These are phyloP conservation scores for Penicillium nordicum DNA, from an alignment of 2,329 filamentous ascomycete species.

Conservation along the genomic window DNA sequence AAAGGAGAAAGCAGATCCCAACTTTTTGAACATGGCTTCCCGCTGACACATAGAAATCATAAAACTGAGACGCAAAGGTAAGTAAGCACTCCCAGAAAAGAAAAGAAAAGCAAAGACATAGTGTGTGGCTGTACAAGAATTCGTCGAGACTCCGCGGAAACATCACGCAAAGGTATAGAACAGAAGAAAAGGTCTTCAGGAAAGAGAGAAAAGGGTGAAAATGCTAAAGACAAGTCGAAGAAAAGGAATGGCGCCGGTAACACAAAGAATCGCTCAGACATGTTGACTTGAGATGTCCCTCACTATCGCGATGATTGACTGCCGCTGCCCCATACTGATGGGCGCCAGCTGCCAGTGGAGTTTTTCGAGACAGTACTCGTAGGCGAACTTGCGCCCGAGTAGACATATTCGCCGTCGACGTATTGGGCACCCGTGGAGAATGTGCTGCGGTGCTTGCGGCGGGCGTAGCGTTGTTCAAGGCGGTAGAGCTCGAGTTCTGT, in stretches of 20 bases:
- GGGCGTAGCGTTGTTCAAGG: slow-evolving; percentile 91
- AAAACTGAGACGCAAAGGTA: not conserved
- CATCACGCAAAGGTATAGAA: slow-evolving; percentile 22
- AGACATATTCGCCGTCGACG: slow-evolving; percentile 93
- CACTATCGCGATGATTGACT: slow-evolving; percentile 27
- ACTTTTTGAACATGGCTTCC: slow-evolving; percentile 1
- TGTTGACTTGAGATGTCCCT: slow-evolving; percentile 1
- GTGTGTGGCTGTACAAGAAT: slow-evolving; percentile 7
- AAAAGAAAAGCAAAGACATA: slow-evolving; percentile 7
- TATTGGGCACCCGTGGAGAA: slow-evolving; percentile 88
- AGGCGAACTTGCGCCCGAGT: slow-evolving; percentile 47
- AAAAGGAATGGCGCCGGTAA: slow-evolving; percentile 4
- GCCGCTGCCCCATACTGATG: slow-evolving; percentile 27
- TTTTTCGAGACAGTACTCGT: slow-evolving; percentile 40
- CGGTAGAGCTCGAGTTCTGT: slow-evolving; percentile 82
- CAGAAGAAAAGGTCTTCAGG: not conserved
- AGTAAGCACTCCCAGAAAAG: slow-evolving; percentile 2
- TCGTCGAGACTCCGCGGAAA: slow-evolving; percentile 21
- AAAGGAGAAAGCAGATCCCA: not conserved
- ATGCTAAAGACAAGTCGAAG: slow-evolving; percentile 9
- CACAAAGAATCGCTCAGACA: slow-evolving; percentile 1
- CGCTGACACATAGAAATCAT: slow-evolving; percentile 4
- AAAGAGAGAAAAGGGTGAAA: slow-evolving; percentile 9
- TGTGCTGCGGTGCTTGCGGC: slow-evolving; percentile 81
- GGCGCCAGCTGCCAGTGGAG: slow-evolving; percentile 36